Base-by-base conservation (phyloP, 495 filamentous ascomycete genomes). In the Pyrenopolyporus hunteri region DNA sequence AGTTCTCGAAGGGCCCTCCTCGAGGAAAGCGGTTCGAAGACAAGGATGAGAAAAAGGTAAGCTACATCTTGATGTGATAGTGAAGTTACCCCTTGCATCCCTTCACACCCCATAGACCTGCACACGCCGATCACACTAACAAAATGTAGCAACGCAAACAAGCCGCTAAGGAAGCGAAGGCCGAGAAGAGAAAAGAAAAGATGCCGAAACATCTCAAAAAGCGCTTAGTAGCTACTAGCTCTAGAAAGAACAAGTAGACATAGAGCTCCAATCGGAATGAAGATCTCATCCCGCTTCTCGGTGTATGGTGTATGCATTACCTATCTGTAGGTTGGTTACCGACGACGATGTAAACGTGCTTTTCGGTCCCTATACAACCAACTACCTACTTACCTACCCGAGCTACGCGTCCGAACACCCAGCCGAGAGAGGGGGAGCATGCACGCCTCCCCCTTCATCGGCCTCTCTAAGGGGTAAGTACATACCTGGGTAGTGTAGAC, bases 141-240 rank as follows among this genome's bases (percentile, higher is more conserved):
- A 14, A 39, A 19, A 40, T 64, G 46, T 47, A 85, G 78, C 85
- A 86, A 57, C 93, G 96, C 67, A 98, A 98, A 75, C 80, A 83
- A 63, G 87, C 89, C 25, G 89, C 96, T 47, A 98, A 98, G 75
- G 95, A 97, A 69, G 93, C 90, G 63, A 96, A 97, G 77, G 85
- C 90, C 36, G 93, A 96, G 70, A 86, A 91, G 74, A 77, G 94
- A 54, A 92, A 93, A 70, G 88, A 88, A 11, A 98, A 98, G 78
- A 96, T 98, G 75, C 93, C 94, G 0, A 98, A 98, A 75, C 83
- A 96, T 65, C 40, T 92, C 25, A 98, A 98, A 82, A 96, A 96
- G 77, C 85, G 84, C 70, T 57, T 93, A 47, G 78, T 94, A 25
- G 54, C 71, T 4, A 59, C 67, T 5, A 70, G 69, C 3, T 71